Conservation (phyloP, 176 grass and related monocot genomes). For the Sorghum bicolor region DNA sequence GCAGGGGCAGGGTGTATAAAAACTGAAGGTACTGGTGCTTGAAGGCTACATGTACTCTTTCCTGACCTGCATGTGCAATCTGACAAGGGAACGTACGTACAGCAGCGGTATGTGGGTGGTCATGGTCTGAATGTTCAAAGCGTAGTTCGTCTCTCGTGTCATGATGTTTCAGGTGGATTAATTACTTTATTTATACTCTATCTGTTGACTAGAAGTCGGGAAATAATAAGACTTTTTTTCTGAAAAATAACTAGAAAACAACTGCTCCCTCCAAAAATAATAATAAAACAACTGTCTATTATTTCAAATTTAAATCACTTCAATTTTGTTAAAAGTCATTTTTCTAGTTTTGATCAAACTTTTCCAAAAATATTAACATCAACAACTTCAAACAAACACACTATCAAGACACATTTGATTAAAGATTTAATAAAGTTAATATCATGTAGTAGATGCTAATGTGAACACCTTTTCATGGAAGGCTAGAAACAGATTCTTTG, state of each 20-base stretch:
- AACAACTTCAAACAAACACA: too few relatives aligned
- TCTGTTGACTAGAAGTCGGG: background rate
- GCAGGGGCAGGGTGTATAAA: conserved; percentile 25
- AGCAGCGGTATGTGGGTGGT: background rate
- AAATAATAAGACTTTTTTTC: background rate
- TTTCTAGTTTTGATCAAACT: too few relatives aligned
- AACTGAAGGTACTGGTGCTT: conserved; percentile 28
- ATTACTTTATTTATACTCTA: background rate
- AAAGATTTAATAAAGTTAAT: too few relatives aligned
- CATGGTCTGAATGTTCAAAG: conserved; percentile 11
- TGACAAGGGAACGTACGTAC: conserved; percentile 30
- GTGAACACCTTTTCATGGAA: too few relatives aligned
- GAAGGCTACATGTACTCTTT: conserved; percentile 35
- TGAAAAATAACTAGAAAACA: background rate
- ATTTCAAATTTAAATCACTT: too few relatives aligned
- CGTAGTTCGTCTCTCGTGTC: background rate
- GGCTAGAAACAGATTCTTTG: too few relatives aligned
- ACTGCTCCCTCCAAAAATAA: too few relatives aligned
- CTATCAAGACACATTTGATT: too few relatives aligned
- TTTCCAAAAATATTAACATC: too few relatives aligned
- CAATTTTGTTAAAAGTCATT: too few relatives aligned
- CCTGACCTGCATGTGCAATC: conserved; percentile 24
- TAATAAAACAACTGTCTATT: too few relatives aligned
- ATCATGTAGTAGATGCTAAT: too few relatives aligned
- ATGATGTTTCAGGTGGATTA: background rate